Evolutionary conservation across 1,284 basidiomycete genomes (phyloP), one percentile per base, ranked within the genome.

Genomic region (Prillingera fragicola): DNA sequence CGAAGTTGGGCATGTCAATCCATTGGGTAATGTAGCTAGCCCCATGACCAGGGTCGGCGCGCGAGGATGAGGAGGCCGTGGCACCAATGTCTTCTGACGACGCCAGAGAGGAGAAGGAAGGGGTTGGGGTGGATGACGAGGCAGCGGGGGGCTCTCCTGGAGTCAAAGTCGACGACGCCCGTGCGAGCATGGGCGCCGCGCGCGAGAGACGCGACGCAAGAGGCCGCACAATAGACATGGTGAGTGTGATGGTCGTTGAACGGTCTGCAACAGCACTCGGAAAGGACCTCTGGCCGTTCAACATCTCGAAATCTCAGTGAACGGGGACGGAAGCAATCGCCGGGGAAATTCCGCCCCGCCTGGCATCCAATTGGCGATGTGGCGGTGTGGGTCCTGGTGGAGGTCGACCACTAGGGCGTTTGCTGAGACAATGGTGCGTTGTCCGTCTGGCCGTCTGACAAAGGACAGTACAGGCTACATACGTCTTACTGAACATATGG

Each of bases 221-320:
- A 24, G 48, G 43, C 15, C 48, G 48, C 25, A 34, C 36, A 15
- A 50, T 26, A 22, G 48, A 45, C 48, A 45, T 45, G 29, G 42
- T 36, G 23, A 38, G 23, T 6, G 35, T 17, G 24, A 36, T n/a
- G n/a, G 34, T 25, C 13, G 23, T 24, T 25, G 22, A 17, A 14
- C 3, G 23, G 12, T 36, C n/a, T 24, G 7, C n/a, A n/a, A n/a
- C n/a, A n/a, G n/a, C n/a, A n/a, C n/a, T n/a, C n/a, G n/a, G n/a
- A n/a, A n/a, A n/a, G n/a, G n/a, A n/a, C n/a, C n/a, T n/a, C n/a
- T n/a, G n/a, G n/a, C n/a, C n/a, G n/a, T n/a, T n/a, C 17, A 10
- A 18, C 24, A 36, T 37, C 25, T 38, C 27, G 46, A 48, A 39
- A 45, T 45, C 43, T 45, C 43, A 23, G 24, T 5, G 6, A 8